These are phyloP conservation scores for Dothistroma septosporum DNA, from an alignment of 2,329 filamentous ascomycete genomes.

Conservation along the genomic window DNA sequence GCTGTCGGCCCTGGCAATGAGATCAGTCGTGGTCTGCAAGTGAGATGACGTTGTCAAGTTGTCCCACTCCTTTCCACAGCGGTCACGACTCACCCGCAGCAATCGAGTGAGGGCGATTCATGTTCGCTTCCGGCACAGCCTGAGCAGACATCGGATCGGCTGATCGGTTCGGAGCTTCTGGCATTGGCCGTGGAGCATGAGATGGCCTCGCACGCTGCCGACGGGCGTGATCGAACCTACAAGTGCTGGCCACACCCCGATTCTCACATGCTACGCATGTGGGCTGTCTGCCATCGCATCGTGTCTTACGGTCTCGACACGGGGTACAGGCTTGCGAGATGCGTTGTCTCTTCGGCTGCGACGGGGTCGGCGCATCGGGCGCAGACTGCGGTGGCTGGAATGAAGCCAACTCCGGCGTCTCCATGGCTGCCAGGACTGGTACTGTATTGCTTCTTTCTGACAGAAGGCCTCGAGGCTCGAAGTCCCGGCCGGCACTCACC, in stretches of 20 bases:
- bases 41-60: neutral
- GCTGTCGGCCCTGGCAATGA: neutral
- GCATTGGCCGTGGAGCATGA: neutral
- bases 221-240: conserved; percentile 22
- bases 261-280: conserved; percentile 22
- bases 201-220: conserved; percentile 15
- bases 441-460: neutral
- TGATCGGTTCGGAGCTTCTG: conserved; percentile 3
- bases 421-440: neutral
- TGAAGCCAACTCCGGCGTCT: neutral
- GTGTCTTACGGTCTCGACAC: conserved; percentile 27
- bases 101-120: neutral
- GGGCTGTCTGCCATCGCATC: conserved; percentile 25
- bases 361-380: conserved; percentile 6
- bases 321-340: conserved; percentile 19
- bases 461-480: neutral
- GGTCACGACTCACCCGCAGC: neutral
- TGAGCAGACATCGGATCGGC: conserved; percentile 19
- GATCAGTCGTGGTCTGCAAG: neutral
- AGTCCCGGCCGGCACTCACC: no score
- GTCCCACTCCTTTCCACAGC: neutral
- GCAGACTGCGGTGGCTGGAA: neutral
- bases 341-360: conserved; percentile 17
- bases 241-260: conserved; percentile 18
- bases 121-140: conserved; percentile 14